Evolutionary conservation across 2,329 filamentous ascomycete species (phyloP).

Genomic region (Myriosclerotinia duriaeana): DNA sequence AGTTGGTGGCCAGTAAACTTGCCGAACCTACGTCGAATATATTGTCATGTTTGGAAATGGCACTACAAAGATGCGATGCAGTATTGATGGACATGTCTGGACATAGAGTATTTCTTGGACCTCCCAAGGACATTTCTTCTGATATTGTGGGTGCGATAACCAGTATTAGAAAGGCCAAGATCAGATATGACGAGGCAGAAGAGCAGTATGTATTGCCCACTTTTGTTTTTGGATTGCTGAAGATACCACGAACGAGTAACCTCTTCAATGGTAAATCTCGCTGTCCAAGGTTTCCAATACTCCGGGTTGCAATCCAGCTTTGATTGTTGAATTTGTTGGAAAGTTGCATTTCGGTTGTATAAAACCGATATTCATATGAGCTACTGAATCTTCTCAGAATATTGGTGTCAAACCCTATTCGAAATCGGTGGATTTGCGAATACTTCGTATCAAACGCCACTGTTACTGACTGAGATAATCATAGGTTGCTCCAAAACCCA

Average conservation of each 20-base stretch:
- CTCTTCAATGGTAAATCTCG: background rate
- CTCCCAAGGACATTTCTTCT: constrained; percentile 45
- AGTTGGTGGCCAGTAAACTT: constrained; percentile 43
- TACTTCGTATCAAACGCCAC: background rate
- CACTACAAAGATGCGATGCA: constrained; percentile 50
- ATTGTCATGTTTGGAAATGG: constrained; percentile 48
- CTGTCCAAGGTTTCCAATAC: background rate
- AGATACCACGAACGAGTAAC: background rate
- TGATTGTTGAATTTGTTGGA: background rate
- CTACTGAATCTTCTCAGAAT: background rate
- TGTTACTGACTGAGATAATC: constrained; percentile 2
- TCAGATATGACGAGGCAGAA: constrained; percentile 50
- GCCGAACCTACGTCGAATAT: constrained; percentile 50
- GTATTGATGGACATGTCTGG: constrained; percentile 55
- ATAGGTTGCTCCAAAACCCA: constrained; percentile 47
- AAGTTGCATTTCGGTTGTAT: background rate
- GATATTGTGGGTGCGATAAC: constrained; percentile 46
- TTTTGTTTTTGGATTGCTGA: background rate
- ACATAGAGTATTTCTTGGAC: constrained; percentile 50
- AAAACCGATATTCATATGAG: background rate
- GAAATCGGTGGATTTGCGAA: background rate
- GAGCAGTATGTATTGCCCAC: constrained; percentile 30
- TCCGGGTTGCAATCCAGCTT: background rate
- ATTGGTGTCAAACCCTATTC: background rate
- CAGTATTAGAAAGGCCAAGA: constrained; percentile 47